Base-by-base conservation (phyloP, 257 asterid species). In the Solanum ahanhuiri region DNA sequence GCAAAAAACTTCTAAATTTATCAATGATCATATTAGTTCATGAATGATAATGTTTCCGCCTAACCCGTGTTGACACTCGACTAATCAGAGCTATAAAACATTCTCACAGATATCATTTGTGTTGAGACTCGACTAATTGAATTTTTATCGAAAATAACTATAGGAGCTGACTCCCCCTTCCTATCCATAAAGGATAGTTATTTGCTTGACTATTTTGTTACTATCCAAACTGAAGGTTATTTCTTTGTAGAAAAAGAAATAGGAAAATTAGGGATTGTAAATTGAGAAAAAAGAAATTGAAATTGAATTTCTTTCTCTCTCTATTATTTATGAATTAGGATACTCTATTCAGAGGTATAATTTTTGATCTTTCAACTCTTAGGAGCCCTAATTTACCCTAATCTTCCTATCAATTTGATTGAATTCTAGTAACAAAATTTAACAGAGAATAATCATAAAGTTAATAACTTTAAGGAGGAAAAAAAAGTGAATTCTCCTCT, bases 1-100 rank as follows among this genome's bases (percentile, higher is more conserved):
- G 17, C 6, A 6, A 10, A 34, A 34, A 33, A 2, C 1, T 20
- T 72, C 0, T 34, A 72, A 34, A 34, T 72, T 72, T 70, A 31
- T 57, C n/a, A 54, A 54, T 54, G 0, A 17, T 15, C 20, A 48
- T 48, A 48, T 48, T 48, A 48, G 57, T 48, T 48, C 22, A 54
- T 6, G 4, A 18, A 54, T 54, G 4, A 18, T 0, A 0, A 18
- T 54, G 3, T 3, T 57, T 57, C 0, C 0, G 1, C 4, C 10
- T 57, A 0, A 54, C 10, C 9, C 4, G 0, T 54, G 23, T 18
- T 54, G 10, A 54, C 6, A 1, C 4, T 2, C 2, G 1, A 54
- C 2, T 2, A 54, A 54, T 54, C n/a, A 51, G 0, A 45, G 1
- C 1, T 45, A 54, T 17, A 2, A 54, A 54, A 54, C n/a, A 54